Conservation (phyloP, 177 flowering plant species). For the Vitis hybrid region DNA sequence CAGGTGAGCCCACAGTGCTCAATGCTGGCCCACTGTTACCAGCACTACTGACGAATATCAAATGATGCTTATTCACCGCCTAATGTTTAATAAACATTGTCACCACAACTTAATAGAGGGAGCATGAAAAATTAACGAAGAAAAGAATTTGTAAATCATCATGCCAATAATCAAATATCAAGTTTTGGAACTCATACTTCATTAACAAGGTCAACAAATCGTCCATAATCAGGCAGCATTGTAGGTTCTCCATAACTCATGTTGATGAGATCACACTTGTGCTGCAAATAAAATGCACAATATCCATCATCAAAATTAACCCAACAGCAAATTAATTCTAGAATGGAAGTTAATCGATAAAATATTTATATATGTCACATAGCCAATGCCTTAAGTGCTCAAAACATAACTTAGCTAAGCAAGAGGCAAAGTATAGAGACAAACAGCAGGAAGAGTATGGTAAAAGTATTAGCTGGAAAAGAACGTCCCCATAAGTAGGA, state of each 20-base stretch:
- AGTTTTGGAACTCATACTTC: slow-evolving; percentile 50
- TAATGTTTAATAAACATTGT: slow-evolving; percentile 17
- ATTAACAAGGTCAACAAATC: slow-evolving; percentile 92
- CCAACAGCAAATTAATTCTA: no score
- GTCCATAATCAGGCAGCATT: slow-evolving; percentile 93
- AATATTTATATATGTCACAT: no score
- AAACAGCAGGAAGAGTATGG: neutral
- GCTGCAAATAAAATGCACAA: slow-evolving; percentile 50
- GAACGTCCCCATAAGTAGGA: neutral
- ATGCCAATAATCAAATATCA: neutral
- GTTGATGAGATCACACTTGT: slow-evolving; percentile 95
- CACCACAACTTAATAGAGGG: neutral
- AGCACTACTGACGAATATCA: slow-evolving; percentile 94
- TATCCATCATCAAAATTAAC: neutral
- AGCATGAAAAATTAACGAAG: neutral
- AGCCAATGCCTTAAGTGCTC: no score
- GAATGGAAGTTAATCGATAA: no score
- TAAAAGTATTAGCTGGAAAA: neutral
- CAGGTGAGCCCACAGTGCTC: slow-evolving; percentile 98
- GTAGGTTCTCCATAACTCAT: slow-evolving; percentile 97
- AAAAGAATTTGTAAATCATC: neutral
- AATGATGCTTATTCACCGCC: slow-evolving; percentile 83
- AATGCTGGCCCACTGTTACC: slow-evolving; percentile 96
- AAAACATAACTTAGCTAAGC: no score
- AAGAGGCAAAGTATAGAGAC: neutral